Evolutionary conservation across 805 yeast species (phyloP).

Genomic region (Cyberlindnera xylosilytica): DNA sequence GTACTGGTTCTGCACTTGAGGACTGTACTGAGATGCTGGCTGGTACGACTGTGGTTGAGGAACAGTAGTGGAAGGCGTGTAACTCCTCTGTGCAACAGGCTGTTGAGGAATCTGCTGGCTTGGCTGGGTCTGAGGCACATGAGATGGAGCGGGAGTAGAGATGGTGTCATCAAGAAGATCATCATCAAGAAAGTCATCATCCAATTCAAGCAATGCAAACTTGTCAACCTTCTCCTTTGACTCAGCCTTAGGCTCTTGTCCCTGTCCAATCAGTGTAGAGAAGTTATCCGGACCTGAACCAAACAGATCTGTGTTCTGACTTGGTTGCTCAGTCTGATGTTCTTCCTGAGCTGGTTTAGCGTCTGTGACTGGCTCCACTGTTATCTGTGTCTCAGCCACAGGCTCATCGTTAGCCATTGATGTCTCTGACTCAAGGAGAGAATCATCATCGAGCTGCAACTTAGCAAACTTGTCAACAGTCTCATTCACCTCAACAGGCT

Average conservation of each 20-base stretch:
- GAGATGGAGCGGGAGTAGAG: too few relatives aligned
- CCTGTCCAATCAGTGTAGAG: neutral
- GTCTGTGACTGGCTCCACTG: too few relatives aligned
- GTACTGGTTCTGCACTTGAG: conserved; percentile 3
- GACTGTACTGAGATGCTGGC: neutral
- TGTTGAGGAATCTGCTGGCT: neutral
- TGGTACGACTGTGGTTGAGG: neutral
- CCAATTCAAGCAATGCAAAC: conserved; percentile 17
- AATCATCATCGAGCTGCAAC: conserved; percentile 2
- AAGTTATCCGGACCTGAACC: neutral
- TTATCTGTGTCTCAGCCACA: neutral
- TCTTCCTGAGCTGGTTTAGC: too few relatives aligned
- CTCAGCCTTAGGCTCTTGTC: neutral
- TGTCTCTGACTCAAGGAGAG: neutral
- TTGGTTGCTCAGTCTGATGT: neutral
- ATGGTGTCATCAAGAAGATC: conserved; percentile 37
- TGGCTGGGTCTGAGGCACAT: too few relatives aligned
- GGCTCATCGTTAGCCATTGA: neutral
- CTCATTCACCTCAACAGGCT: neutral
- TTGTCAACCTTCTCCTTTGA: conserved; percentile 2
- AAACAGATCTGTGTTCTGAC: neutral
- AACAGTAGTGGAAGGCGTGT: too few relatives aligned
- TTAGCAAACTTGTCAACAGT: conserved; percentile 3
- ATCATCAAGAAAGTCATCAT: conserved; percentile 21
- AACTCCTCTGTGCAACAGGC: neutral